Percentiles rank a stretch among this genome's conserved stretches.
These are phyloP conservation scores for Talaromyces islandicus DNA, from an alignment of 2,329 filamentous ascomycete species.

Conservation along the genomic window DNA sequence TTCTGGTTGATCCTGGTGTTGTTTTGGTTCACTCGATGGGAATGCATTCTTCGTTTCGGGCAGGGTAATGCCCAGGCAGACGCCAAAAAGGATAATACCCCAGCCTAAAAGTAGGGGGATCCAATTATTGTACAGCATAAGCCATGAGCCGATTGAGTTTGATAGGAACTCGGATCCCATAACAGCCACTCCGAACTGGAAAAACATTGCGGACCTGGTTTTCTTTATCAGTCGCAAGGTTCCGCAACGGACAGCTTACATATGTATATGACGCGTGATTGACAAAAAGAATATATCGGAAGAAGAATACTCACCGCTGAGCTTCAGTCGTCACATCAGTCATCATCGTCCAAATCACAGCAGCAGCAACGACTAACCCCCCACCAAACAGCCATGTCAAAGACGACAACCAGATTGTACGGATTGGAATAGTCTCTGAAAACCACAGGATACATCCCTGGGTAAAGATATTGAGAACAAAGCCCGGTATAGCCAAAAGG, in stretches of 20 bases:
- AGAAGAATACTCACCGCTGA: constrained; percentile 28
- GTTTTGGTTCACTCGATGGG: constrained; percentile 5
- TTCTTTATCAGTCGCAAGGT: neutral
- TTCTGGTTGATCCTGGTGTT: neutral
- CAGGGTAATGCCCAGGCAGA: constrained; percentile 26
- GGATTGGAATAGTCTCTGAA: constrained; percentile 37
- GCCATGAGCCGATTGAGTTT: constrained; percentile 32
- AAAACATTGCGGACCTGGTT: constrained; percentile 34
- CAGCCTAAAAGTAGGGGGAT: constrained; percentile 33
- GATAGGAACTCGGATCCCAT: constrained; percentile 36
- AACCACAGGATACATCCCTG: constrained; percentile 31
- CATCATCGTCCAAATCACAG: constrained; percentile 47
- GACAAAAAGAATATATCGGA: neutral
- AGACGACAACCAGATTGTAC: constrained; percentile 44
- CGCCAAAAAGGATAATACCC: constrained; percentile 25
- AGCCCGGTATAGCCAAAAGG: constrained; percentile 36
- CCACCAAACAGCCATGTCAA: constrained; percentile 42
- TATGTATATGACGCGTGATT: neutral
- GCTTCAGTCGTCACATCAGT: constrained; percentile 45
- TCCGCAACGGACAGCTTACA: neutral
- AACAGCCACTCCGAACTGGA: constrained; percentile 32
- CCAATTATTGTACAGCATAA: constrained; percentile 38
- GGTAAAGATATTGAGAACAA: constrained; percentile 30
- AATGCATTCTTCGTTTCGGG: constrained; percentile 35
- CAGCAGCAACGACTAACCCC: constrained; percentile 41